phyloP scores from a whole-genome alignment of 257 asterid species.

The Phtheirospermum japonicum region DNA sequence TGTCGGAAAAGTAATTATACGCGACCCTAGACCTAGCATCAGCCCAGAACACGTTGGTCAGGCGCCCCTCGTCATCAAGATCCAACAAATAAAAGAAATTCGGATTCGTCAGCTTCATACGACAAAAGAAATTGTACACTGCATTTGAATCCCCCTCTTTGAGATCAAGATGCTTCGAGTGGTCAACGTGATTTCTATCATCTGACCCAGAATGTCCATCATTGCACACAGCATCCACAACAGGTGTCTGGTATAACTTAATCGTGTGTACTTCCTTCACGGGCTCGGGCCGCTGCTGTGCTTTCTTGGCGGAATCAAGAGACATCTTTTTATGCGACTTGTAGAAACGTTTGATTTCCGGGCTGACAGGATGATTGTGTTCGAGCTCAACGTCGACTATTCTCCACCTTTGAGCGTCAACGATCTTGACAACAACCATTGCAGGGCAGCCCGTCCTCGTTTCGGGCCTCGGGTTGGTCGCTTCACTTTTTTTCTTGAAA shows the following conservation, averaged over 20 bases:
- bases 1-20: slow-evolving; percentile 45
- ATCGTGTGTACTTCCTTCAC: slow-evolving; percentile 56
- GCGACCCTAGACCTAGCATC: slow-evolving; percentile 65
- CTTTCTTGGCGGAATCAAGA: slow-evolving; percentile 34
- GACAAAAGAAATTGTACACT: slow-evolving; percentile 51
- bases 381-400: slow-evolving; percentile 53
- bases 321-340: slow-evolving; percentile 53
- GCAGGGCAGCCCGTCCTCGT: slow-evolving; percentile 71
- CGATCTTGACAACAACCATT: slow-evolving; percentile 55
- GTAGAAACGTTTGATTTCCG: slow-evolving; percentile 52
- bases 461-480: slow-evolving; percentile 61
- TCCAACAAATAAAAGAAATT: slow-evolving; percentile 63
- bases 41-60: slow-evolving; percentile 49
- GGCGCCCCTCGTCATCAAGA: slow-evolving; percentile 53
- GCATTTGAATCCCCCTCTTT: slow-evolving; percentile 59
- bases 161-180: slow-evolving; percentile 45
- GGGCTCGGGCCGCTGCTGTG: slow-evolving; percentile 33
- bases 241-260: slow-evolving; percentile 44
- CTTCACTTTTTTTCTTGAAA: slow-evolving; percentile 61
- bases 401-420: slow-evolving; percentile 55
- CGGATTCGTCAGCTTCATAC: slow-evolving; percentile 65
- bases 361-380: slow-evolving; percentile 62
- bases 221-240: slow-evolving; percentile 27
- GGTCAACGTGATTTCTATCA: slow-evolving; percentile 14
- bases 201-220: slow-evolving; percentile 23